phyloP scores from a whole-genome alignment of 495 filamentous ascomycete species.

The Penicillium flavigenum region DNA sequence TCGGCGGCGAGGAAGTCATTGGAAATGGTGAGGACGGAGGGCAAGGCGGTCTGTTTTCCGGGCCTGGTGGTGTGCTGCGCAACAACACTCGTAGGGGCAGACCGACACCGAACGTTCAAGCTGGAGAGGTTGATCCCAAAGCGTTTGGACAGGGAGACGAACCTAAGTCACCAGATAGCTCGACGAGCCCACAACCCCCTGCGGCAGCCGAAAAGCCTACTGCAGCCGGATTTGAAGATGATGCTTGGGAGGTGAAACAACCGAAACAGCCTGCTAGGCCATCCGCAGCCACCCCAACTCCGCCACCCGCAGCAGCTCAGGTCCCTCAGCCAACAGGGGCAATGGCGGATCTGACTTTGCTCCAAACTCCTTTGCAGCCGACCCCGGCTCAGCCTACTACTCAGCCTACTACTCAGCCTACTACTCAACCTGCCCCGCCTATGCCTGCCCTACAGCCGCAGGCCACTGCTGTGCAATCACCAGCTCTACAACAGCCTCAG shows the following conservation, averaged over 20 bases:
- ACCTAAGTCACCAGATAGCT: constrained; percentile 42
- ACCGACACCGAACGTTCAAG: constrained; percentile 79
- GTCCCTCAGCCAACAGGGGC: constrained; percentile 60
- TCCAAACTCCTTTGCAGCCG: constrained; percentile 74
- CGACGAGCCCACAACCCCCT: constrained; percentile 46
- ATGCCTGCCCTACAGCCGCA: constrained; percentile 41
- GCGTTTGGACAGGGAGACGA: constrained; percentile 68
- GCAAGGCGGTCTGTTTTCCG: constrained; percentile 80
- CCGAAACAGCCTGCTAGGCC: constrained; percentile 56
- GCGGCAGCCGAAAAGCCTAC: constrained; percentile 47
- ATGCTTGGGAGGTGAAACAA: constrained; percentile 97
- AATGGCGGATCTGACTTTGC: constrained; percentile 75
- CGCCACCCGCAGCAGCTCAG: constrained; percentile 41
- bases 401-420: constrained; percentile 47
- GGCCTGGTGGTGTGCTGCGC: constrained; percentile 78
- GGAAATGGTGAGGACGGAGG: constrained; percentile 52
- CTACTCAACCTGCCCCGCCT: constrained; percentile 32
- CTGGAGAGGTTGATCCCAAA: constrained; percentile 79
- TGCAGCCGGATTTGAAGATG: constrained; percentile 81
- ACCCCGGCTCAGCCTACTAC: constrained; percentile 56
- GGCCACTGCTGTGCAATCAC: constrained; percentile 46
- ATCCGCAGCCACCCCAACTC: constrained; percentile 30
- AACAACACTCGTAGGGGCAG: constrained; percentile 96
- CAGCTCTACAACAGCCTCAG: constrained; percentile 56
- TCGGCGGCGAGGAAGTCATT: constrained; percentile 56